phyloP scores from a whole-genome alignment of 2,329 filamentous ascomycete genomes.

The Iodosphaeria phyllophila region DNA sequence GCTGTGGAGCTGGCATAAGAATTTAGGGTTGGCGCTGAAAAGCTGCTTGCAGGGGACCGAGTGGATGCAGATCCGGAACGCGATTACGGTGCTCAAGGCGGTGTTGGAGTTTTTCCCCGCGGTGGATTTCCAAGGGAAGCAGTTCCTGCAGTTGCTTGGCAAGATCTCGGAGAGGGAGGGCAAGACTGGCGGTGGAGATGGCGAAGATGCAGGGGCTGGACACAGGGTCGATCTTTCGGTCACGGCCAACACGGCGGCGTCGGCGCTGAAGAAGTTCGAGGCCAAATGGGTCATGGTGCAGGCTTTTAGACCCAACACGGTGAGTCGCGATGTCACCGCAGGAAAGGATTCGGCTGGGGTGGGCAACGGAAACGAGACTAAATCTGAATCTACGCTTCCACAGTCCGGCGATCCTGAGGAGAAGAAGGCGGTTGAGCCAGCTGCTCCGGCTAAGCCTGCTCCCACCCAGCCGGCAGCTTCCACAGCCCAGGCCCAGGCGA shows the following conservation, averaged over 20 bases:
- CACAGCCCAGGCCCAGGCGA: conserved; percentile 36
- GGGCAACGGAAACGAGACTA: conserved; percentile 13
- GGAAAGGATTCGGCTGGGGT: conserved; percentile 5
- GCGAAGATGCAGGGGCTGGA: conserved; percentile 30
- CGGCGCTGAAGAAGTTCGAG: conserved; percentile 47
- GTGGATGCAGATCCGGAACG: conserved; percentile 97
- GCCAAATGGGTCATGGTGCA: conserved; percentile 57
- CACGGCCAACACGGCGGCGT: conserved; percentile 52
- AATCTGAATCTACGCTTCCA: conserved; percentile 3
- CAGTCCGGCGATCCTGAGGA: conserved; percentile 22
- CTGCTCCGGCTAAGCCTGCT: conserved; percentile 6
- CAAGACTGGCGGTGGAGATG: conserved; percentile 26
- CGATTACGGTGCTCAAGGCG: conserved; percentile 72
- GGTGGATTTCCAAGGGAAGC: conserved; percentile 70
- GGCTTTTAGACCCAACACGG: conserved; percentile 48
- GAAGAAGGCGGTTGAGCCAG: conserved; percentile 17
- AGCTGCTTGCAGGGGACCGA: conserved; percentile 65
- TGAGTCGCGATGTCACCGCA: conserved; percentile 22
- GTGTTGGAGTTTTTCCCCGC: conserved; percentile 71
- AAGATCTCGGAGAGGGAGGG: conserved; percentile 45
- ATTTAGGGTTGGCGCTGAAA: conserved; percentile 62
- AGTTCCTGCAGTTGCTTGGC: conserved; percentile 43
- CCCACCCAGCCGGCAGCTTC: too few relatives aligned
- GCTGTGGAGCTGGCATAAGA: conserved; percentile 79
- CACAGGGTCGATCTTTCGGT: conserved; percentile 58